phyloP scores from a whole-genome alignment of 2,329 filamentous ascomycete species.

The Stachybotrys chlorohalonatus region DNA sequence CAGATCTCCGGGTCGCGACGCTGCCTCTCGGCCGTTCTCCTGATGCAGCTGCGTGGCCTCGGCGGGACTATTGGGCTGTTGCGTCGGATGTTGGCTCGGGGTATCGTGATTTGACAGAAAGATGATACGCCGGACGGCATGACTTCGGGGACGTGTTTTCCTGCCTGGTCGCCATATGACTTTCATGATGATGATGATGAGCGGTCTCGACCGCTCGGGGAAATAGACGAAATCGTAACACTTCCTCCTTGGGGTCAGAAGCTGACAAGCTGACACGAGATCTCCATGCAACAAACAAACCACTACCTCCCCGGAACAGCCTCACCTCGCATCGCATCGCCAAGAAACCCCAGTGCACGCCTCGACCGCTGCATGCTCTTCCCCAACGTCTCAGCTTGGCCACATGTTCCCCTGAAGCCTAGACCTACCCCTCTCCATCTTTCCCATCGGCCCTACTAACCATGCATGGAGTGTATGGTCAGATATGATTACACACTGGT shows the following conservation, averaged over 20 bases:
- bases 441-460: not conserved
- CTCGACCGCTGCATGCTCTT: not conserved
- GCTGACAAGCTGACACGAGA: not conserved
- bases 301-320: not conserved
- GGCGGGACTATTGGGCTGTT: not conserved
- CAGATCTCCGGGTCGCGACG: not conserved
- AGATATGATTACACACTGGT: too few relatives aligned
- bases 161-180: too few relatives aligned
- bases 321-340: not conserved
- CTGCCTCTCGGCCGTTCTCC: not conserved
- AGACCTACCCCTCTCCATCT: not conserved
- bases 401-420: not conserved
- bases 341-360: not conserved
- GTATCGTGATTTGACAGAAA: too few relatives aligned
- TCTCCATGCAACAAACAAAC: not conserved
- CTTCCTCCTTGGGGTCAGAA: too few relatives aligned
- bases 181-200: too few relatives aligned
- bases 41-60: not conserved
- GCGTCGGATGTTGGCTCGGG: too few relatives aligned
- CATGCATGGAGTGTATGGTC: too few relatives aligned
- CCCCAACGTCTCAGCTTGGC: not conserved
- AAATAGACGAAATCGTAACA: too few relatives aligned
- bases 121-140: too few relatives aligned
- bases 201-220: too few relatives aligned
- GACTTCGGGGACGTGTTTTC: too few relatives aligned